Evolutionary conservation across 352 stramenopile species (phyloP).

Genomic region (Poterioochromonas sp.): DNA sequence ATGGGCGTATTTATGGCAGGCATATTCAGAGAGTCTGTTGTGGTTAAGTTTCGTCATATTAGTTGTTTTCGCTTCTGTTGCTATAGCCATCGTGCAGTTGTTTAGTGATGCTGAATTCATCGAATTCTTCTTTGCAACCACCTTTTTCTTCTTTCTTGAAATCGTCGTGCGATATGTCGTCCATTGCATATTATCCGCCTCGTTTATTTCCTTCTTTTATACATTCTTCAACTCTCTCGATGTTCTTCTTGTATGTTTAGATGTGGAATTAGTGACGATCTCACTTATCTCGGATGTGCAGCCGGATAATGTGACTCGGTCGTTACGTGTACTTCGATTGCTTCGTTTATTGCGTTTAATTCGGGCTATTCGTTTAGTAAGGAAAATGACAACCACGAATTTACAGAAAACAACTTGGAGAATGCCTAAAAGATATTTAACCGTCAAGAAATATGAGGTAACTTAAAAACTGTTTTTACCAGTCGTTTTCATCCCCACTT

Average conservation of each 20-base stretch:
- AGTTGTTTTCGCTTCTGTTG: background rate
- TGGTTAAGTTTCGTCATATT: background rate
- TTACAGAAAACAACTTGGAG: background rate
- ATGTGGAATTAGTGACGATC: background rate
- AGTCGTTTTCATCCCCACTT: no score
- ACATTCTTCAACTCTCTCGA: slow-evolving; percentile 8
- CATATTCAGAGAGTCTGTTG: background rate
- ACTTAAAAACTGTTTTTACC: background rate
- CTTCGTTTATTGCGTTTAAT: background rate
- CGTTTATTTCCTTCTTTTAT: background rate
- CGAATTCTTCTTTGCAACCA: background rate
- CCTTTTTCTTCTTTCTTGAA: background rate
- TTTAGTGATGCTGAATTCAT: background rate
- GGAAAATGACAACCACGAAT: background rate
- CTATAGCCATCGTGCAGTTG: background rate
- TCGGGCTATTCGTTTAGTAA: background rate
- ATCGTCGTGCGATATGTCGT: background rate
- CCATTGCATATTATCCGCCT: background rate
- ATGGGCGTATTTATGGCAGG: no score
- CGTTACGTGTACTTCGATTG: background rate
- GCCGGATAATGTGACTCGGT: background rate
- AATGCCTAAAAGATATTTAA: background rate
- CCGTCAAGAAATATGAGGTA: background rate
- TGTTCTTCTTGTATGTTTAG: background rate
- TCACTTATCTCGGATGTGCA: background rate